These are phyloP conservation scores for Sclerotinia glacialis DNA, from an alignment of 2,329 filamentous ascomycete species.

Conservation along the genomic window DNA sequence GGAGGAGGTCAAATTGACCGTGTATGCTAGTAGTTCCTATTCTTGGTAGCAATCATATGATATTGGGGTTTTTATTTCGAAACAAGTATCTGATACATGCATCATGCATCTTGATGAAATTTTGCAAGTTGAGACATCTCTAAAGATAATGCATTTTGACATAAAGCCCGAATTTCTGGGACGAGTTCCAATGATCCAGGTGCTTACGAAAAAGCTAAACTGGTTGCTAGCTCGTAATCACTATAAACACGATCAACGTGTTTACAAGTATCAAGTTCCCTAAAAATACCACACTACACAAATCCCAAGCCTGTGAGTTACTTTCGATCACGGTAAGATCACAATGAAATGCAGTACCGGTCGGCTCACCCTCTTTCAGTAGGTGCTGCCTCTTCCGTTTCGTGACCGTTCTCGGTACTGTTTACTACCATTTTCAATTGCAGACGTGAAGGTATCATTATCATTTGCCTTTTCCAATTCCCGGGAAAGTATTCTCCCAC, in stretches of 20 bases:
- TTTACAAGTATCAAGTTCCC: background rate
- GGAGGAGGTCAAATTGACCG: constrained; percentile 33
- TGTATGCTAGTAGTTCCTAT: constrained; percentile 40
- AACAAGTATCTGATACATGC: background rate
- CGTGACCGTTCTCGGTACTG: background rate
- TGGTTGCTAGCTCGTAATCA: background rate
- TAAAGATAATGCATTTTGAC: background rate
- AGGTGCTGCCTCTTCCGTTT: background rate
- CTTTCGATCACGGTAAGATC: background rate
- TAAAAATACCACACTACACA: background rate
- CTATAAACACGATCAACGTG: background rate
- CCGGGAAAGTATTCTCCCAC: constrained; percentile 17
- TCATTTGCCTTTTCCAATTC: background rate
- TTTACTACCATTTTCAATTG: background rate
- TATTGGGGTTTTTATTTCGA: constrained; percentile 24
- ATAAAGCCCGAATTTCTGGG: background rate
- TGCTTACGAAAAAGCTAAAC: background rate
- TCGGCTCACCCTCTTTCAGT: background rate
- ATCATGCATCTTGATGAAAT: background rate
- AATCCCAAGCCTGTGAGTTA: background rate
- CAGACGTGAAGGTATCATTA: background rate
- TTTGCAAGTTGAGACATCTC: background rate
- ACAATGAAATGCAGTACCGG: background rate
- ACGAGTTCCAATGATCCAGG: background rate
- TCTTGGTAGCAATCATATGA: constrained; percentile 34